phyloP scores from a whole-genome alignment of 768 basidiomycete species.

The Mycena kentingensis region DNA sequence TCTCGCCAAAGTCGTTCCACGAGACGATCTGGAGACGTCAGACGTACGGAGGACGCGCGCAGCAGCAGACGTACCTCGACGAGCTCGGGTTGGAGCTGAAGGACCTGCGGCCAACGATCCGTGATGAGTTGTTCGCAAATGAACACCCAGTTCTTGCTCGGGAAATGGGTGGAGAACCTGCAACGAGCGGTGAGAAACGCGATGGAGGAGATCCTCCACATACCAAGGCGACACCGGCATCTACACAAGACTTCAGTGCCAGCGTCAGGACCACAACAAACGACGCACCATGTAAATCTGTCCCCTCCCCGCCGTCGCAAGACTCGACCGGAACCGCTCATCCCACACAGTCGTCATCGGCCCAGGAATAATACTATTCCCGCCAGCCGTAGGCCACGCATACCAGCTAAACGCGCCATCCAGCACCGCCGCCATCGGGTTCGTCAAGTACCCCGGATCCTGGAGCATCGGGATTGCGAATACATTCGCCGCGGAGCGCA shows the following conservation, averaged over 20 bases:
- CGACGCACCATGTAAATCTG: conserved; percentile 11
- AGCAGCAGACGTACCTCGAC: conserved; percentile 5
- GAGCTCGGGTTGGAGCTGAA: conserved; percentile 20
- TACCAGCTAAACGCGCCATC: conserved; percentile 34
- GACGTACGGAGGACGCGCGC: not conserved
- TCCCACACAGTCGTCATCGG: conserved; percentile 9
- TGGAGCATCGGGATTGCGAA: conserved; percentile 30
- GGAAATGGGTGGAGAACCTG: conserved; percentile 36
- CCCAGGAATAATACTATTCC: conserved; percentile 14
- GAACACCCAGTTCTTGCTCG: conserved; percentile 17
- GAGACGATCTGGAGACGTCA: conserved; percentile 28
- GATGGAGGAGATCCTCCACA: too few species aligned
- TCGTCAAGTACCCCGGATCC: conserved; percentile 24
- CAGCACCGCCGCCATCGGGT: conserved; percentile 21
- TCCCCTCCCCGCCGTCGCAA: conserved; percentile 15
- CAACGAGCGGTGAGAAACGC: too few species aligned
- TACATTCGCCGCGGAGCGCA: conserved; percentile 17
- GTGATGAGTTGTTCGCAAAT: conserved; percentile 24
- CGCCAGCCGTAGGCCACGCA: conserved; percentile 26
- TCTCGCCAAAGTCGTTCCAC: conserved; percentile 54
- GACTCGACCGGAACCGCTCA: not conserved
- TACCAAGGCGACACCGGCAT: conserved; percentile 38
- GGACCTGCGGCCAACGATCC: conserved; percentile 25
- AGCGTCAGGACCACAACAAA: not conserved
- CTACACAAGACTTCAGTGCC: not conserved